Conservation (phyloP, 116 monocot genomes). For the Posidonia oceanica region DNA sequence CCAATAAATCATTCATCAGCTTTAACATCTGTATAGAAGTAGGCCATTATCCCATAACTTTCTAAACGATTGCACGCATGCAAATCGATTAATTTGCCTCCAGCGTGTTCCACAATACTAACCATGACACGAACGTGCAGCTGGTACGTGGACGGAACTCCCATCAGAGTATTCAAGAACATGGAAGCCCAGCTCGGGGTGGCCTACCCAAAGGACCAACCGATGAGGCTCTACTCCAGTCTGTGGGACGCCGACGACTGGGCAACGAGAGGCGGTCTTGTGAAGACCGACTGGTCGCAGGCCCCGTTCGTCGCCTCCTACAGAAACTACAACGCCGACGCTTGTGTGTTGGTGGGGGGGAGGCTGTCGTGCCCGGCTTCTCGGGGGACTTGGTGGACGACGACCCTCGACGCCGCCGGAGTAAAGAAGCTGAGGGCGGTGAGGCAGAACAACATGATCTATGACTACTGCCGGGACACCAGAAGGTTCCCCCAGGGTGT, state of each 20-base stretch:
- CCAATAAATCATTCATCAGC: too few relatives aligned
- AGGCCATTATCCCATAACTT: too few relatives aligned
- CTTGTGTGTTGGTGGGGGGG: neutral
- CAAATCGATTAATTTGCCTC: too few relatives aligned
- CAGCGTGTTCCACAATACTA: too few relatives aligned
- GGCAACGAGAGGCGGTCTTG: constrained; percentile 41
- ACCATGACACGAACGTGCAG: constrained; percentile 3
- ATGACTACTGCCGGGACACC: constrained; percentile 33
- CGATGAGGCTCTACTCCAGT: constrained; percentile 34
- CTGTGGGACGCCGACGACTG: constrained; percentile 51
- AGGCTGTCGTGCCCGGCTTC: neutral
- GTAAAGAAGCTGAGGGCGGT: constrained; percentile 13
- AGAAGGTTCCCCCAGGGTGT: constrained; percentile 15
- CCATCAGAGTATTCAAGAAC: constrained; percentile 45
- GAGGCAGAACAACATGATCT: constrained; percentile 33
- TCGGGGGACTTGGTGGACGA: neutral
- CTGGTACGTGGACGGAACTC: constrained; percentile 33
- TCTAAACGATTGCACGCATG: too few relatives aligned
- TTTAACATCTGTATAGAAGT: too few relatives aligned
- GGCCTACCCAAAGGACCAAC: constrained; percentile 27
- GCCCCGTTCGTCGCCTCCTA: constrained; percentile 36
- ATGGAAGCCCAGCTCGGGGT: constrained; percentile 18
- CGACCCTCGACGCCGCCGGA: constrained; percentile 3
- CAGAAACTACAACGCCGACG: constrained; percentile 9
- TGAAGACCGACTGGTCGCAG: constrained; percentile 41